Base-by-base conservation (phyloP, 2,329 filamentous ascomycete species). In the Thelonectria olida region DNA sequence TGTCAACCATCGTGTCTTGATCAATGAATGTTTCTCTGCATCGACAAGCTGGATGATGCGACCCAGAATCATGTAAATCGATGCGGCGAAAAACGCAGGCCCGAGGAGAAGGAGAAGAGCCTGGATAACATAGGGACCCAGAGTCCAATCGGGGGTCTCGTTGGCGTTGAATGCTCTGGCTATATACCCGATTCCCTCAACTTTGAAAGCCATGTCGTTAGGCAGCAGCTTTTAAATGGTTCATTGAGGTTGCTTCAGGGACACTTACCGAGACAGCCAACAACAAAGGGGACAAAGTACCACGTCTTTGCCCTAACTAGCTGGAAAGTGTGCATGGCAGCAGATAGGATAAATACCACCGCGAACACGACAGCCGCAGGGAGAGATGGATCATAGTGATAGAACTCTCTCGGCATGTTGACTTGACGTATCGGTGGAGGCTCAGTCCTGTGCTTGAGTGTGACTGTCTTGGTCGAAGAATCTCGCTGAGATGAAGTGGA, bases 271-370 rank as follows among this genome's bases (percentile, higher is more conserved):
- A 79, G 48, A 17, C 81, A 80, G 5, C 84, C 83, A n/a, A 85
- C 71, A 4, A 81, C 64, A 38, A 86, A 81, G 0, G 83, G 79
- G 2, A 82, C 79, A 67, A 83, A 80, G 69, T 81, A 85, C 81
- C 81, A 84, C 3, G 80, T 80, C 45, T 77, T 72, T 1, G 74
- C 71, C 41, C 67, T 69, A 28, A 79, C 31, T 17, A 83, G 58
- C 50, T 79, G 79, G 20, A 70, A 78, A n/a, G 68, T 47, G 62
- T 83, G 81, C 1, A 76, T 34, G 0, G 68, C 22, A 0, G 78
- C 75, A 8, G 80, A 42, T 19, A 15, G 7, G 68, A 67, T 62
- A 63, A 83, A 80, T 22, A 82, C 39, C 12, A 34, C 31, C 2
- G 15, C 10, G 53, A 80, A 80, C 25, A 79, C 63, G 12, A 76